These are phyloP conservation scores for Puccinia hordei DNA, from an alignment of 1,284 basidiomycete species.

Conservation along the genomic window DNA sequence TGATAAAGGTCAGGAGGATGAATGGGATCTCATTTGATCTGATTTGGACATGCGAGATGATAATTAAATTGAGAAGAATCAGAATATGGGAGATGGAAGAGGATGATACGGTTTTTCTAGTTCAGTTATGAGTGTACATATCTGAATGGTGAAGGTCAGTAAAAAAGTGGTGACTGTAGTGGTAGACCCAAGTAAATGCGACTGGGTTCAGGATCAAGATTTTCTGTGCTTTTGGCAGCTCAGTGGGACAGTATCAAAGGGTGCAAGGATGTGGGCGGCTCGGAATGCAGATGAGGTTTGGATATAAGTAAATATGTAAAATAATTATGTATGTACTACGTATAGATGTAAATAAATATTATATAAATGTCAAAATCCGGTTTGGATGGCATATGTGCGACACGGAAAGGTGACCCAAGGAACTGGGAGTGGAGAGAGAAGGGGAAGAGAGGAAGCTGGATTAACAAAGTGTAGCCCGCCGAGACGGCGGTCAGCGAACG, in stretches of 20 bases:
- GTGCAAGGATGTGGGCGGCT: not conserved
- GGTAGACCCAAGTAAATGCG: not conserved
- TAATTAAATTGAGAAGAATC: conserved; percentile 20
- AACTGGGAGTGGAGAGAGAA: not conserved
- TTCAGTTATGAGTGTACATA: not conserved
- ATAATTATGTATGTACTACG: not conserved
- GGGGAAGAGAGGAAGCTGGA: not conserved
- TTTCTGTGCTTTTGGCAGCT: not conserved
- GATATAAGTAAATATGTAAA: not conserved
- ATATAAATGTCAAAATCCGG: no score
- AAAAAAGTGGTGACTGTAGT: not conserved
- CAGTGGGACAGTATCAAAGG: not conserved
- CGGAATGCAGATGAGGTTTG: not conserved
- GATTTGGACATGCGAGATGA: conserved; percentile 28
- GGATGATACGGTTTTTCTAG: conserved; percentile 1
- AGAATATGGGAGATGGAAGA: conserved; percentile 12
- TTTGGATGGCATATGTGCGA: no score
- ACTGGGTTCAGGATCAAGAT: not conserved
- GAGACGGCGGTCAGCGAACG: conserved; percentile 3
- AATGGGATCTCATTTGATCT: conserved; percentile 34
- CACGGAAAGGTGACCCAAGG: not conserved
- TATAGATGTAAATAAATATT: not conserved
- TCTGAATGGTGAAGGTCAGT: conserved; percentile 5
- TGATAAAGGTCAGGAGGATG: conserved; percentile 28
- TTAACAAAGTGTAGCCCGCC: not conserved